These are phyloP conservation scores for Salvia sclarea DNA, from an alignment of 305 asterid genomes.

Conservation along the genomic window DNA sequence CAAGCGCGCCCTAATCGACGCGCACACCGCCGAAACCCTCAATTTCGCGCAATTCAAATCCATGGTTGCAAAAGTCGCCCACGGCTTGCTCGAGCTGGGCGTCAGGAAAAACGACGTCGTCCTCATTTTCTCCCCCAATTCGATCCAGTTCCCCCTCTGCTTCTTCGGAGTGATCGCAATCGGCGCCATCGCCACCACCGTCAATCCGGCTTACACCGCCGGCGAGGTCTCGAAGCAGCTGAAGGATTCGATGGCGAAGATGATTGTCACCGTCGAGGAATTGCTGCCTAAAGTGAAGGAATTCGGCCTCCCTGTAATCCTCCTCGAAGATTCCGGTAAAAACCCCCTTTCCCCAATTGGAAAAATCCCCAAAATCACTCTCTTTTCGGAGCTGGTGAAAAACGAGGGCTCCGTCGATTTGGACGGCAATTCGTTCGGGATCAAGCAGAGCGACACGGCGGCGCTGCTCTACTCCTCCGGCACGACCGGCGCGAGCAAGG, in stretches of 20 bases:
- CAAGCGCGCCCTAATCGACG: constrained; percentile 71
- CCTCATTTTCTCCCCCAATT: constrained; percentile 76
- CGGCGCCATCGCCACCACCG: constrained; percentile 86
- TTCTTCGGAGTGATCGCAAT: constrained; percentile 62
- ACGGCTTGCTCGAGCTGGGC: constrained; percentile 62
- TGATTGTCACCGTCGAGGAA: constrained; percentile 60
- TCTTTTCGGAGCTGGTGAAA: constrained; percentile 51
- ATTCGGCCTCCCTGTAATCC: constrained; percentile 57
- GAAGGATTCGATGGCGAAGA: constrained; percentile 65
- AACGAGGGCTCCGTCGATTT: constrained; percentile 49
- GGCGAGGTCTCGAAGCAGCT: constrained; percentile 74
- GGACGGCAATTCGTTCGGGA: constrained; percentile 27
- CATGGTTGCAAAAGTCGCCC: constrained; percentile 49
- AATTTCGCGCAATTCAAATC: constrained; percentile 61
- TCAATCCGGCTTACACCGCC: constrained; percentile 67
- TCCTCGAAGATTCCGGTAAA: constrained; percentile 37
- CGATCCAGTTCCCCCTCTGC: constrained; percentile 63
- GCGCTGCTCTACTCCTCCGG: constrained; percentile 89
- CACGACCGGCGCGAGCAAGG: constrained; percentile 86
- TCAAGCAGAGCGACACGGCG: constrained; percentile 66
- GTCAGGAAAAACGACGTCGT: constrained; percentile 69
- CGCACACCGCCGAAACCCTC: constrained; percentile 49
- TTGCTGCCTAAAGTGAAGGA: constrained; percentile 57
- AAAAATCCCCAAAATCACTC: constrained; percentile 35
- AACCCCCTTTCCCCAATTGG: constrained; percentile 25